Base-by-base conservation (phyloP, 2,329 filamentous ascomycete species). In the Beauveria asiatica region DNA sequence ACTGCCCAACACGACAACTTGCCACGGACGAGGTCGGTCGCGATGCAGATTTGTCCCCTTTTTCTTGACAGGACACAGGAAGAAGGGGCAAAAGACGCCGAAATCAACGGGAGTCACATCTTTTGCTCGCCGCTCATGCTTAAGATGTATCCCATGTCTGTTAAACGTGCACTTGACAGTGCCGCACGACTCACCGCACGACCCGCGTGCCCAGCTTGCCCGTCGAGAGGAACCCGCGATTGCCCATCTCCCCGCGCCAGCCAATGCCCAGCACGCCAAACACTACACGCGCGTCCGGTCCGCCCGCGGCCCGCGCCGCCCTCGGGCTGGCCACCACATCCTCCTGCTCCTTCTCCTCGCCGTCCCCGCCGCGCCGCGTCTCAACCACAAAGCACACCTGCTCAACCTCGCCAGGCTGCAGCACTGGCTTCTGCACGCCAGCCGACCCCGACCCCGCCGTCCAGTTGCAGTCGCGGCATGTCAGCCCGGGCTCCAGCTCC, bases 221-320 rank as follows among this genome's bases (percentile, higher is more conserved):
- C 7, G 94, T 99, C 49, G 87, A 91, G 70, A 99, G 77, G 67
- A 86, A 92, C 0, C 94, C 94, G 67, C 84, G 83, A 74, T 93
- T 94, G 0, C 94, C 94, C 88, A 97, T 92, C 63, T 89, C 84
- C 42, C 89, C 88, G 64, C 90, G 82, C 94, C 94, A 99, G 59
- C 90, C 88, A 62, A 97, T 89, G 48, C 86, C 87, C 65, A 97
- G 74, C 64, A 94, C 86, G 5, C 92, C 93, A 69, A 97, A 85
- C 21, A 87, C 78, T 42, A 89, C 76, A 64, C 83, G 76, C 54
- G 81, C 81, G 62, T 87, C 85, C 33, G 57, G 39, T 19, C 48
- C 55, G 3, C 23, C 53, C 3, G 65, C 64, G 59, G 67, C 80
- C 33, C 83, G 75, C 46, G 63, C 70, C 23, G 67, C 80, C 37